These are phyloP conservation scores for Castanea mollissima DNA, from an alignment of 306 rosid species.

Conservation along the genomic window DNA sequence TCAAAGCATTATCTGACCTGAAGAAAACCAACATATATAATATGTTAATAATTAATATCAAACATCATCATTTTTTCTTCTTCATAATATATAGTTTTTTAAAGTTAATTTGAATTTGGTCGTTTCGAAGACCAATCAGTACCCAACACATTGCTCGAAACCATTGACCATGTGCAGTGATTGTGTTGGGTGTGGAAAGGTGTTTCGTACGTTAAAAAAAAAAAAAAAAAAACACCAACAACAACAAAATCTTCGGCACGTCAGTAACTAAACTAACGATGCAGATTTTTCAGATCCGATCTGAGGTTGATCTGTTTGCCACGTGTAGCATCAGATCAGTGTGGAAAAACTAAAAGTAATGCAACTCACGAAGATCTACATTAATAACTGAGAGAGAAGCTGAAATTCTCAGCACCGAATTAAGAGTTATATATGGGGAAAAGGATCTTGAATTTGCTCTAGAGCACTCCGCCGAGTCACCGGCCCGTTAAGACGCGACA, in stretches of 20 bases:
- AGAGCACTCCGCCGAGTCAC: too few species aligned
- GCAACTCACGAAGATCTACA: conserved; percentile 1
- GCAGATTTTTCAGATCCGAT: conserved; percentile 45
- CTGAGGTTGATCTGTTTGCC: not conserved
- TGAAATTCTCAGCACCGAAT: not conserved
- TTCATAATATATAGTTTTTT: too few species aligned
- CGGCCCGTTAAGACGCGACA: too few species aligned
- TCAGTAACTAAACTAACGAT: conserved; percentile 8
- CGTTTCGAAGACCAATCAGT: too few species aligned
- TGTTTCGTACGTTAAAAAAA: too few species aligned
- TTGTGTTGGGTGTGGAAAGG: too few species aligned
- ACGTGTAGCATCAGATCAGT: conserved; percentile 20
- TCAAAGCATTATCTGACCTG: conserved; percentile 47
- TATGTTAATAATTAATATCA: too few species aligned
- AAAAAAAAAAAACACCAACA: too few species aligned
- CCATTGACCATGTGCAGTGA: not conserved
- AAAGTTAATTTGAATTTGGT: too few species aligned
- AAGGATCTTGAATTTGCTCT: too few species aligned
- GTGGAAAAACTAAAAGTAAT: not conserved
- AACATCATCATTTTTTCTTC: too few species aligned
- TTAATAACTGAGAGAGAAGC: not conserved
- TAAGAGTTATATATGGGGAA: not conserved
- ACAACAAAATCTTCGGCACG: not conserved
- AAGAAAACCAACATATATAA: not conserved
- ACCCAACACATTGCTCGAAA: not conserved